phyloP scores from a whole-genome alignment of 805 yeast genomes.

The Wickerhamomyces silvicola region DNA sequence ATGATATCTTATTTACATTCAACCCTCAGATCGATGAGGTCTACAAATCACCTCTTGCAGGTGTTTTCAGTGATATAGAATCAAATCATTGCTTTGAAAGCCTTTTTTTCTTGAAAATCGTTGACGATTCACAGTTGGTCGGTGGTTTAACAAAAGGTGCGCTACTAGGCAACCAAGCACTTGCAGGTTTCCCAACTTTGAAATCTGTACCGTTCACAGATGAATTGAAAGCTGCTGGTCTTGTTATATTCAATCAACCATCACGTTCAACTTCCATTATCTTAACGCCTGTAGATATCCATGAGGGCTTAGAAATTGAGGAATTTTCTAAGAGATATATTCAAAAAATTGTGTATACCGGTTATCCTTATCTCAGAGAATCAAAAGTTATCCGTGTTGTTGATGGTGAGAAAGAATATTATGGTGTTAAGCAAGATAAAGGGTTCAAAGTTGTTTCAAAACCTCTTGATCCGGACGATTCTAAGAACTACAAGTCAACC shows the following conservation, averaged over 20 bases:
- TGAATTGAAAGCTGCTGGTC: slow-evolving; percentile 53
- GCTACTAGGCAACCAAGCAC: slow-evolving; percentile 55
- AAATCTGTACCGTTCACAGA: slow-evolving; percentile 56
- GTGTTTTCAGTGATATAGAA: slow-evolving; percentile 69
- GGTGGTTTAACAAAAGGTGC: slow-evolving; percentile 65
- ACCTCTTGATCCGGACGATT: slow-evolving; percentile 41
- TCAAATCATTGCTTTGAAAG: slow-evolving; percentile 73
- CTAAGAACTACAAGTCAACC: slow-evolving; percentile 38
- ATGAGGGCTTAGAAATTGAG: slow-evolving; percentile 48
- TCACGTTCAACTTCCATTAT: slow-evolving; percentile 79
- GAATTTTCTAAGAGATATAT: slow-evolving; percentile 61
- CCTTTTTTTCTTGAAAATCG: slow-evolving; percentile 44
- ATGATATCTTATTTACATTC: slow-evolving; percentile 57
- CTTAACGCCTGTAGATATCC: slow-evolving; percentile 49
- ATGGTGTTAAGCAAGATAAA: slow-evolving; percentile 19
- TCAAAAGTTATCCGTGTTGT: slow-evolving; percentile 59
- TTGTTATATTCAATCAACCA: slow-evolving; percentile 78
- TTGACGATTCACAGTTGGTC: slow-evolving; percentile 31
- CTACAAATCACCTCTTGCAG: slow-evolving; percentile 72
- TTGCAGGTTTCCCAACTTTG: slow-evolving; percentile 90
- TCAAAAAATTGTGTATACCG: slow-evolving; percentile 60
- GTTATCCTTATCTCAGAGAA: slow-evolving; percentile 91
- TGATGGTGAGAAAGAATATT: slow-evolving; percentile 48
- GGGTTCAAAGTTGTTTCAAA: slow-evolving; percentile 29
- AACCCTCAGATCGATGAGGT: slow-evolving; percentile 69